Percentiles rank a stretch among this genome's conserved stretches.
Conservation (phyloP, 306 rosid genomes). For the Malus fusca region DNA sequence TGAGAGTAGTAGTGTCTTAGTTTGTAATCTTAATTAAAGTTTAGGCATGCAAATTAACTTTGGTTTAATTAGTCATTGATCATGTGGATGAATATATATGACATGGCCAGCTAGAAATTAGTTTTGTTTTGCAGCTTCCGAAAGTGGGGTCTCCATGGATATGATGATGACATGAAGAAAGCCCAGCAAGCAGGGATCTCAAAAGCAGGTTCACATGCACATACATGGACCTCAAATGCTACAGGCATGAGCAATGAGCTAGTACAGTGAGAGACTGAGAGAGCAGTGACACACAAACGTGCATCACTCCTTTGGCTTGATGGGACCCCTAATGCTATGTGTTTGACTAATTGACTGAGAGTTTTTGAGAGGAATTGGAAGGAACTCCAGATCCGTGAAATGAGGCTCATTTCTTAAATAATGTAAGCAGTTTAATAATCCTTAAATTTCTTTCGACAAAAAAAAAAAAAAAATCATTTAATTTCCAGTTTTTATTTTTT, state of each 20-base stretch:
- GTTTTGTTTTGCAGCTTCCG: slow-evolving; percentile 29
- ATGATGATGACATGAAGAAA: slow-evolving; percentile 26
- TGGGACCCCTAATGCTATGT: background rate
- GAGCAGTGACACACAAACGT: slow-evolving; percentile 8
- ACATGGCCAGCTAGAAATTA: slow-evolving; percentile 1
- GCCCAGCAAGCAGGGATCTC: slow-evolving; percentile 7
- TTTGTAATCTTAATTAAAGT: background rate
- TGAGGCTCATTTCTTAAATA: background rate
- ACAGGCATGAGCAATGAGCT: slow-evolving; percentile 22
- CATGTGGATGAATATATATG: background rate
- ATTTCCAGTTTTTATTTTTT: too few relatives aligned
- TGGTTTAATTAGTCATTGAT: background rate
- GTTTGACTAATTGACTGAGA: background rate
- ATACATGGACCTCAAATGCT: slow-evolving; percentile 30
- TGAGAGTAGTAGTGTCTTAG: background rate
- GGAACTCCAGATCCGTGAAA: background rate
- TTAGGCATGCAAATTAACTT: background rate
- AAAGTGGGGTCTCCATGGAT: slow-evolving; percentile 14
- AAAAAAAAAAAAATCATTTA: too few relatives aligned
- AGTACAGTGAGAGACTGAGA: background rate
- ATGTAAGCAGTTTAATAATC: too few relatives aligned
- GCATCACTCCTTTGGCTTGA: slow-evolving; percentile 1
- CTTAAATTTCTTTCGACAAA: too few relatives aligned
- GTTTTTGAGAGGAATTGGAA: background rate
- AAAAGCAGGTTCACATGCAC: slow-evolving; percentile 31